Evolutionary conservation across 2,329 filamentous ascomycete genomes (phyloP).

Genomic region (Amylocarpus encephaloides): DNA sequence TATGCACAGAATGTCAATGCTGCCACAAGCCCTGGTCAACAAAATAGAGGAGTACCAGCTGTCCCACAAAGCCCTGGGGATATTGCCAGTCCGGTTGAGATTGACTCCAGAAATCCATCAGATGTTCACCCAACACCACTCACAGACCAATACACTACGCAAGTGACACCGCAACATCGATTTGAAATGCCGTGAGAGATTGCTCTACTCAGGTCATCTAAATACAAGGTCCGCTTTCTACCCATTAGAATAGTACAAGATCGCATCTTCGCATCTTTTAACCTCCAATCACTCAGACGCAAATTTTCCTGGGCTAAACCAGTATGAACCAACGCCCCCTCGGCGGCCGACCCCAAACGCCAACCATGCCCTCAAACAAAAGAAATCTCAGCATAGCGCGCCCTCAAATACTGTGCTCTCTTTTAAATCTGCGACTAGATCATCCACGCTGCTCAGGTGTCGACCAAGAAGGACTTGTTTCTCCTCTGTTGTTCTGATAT

Average conservation of each 20-base stretch:
- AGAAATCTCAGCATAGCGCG: slow-evolving; percentile 39
- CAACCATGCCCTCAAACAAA: slow-evolving; percentile 15
- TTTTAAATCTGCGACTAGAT: slow-evolving; percentile 65
- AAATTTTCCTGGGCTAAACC: slow-evolving; percentile 13
- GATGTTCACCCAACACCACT: slow-evolving; percentile 11
- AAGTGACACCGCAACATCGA: slow-evolving; percentile 29
- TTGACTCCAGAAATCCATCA: slow-evolving; percentile 36
- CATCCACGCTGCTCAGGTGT: slow-evolving; percentile 56
- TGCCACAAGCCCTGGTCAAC: slow-evolving; percentile 28
- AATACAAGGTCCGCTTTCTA: background rate
- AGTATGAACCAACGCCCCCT: slow-evolving; percentile 13
- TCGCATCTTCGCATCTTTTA: slow-evolving; percentile 5
- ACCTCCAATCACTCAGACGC: slow-evolving; percentile 13
- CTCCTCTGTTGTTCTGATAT: slow-evolving; percentile 52
- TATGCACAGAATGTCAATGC: slow-evolving; percentile 13
- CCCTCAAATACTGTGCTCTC: slow-evolving; percentile 68
- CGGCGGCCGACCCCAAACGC: slow-evolving; percentile 10
- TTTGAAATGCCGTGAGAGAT: slow-evolving; percentile 41
- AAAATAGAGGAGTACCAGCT: slow-evolving; percentile 37
- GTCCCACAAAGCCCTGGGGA: slow-evolving; percentile 43
- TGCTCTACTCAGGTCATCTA: background rate
- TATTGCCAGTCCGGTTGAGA: slow-evolving; percentile 48
- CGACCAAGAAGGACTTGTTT: slow-evolving; percentile 59
- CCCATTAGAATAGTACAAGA: background rate
- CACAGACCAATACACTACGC: slow-evolving; percentile 8